These are phyloP conservation scores for Xylaria acuta DNA, from an alignment of 495 filamentous ascomycete species.

Conservation along the genomic window DNA sequence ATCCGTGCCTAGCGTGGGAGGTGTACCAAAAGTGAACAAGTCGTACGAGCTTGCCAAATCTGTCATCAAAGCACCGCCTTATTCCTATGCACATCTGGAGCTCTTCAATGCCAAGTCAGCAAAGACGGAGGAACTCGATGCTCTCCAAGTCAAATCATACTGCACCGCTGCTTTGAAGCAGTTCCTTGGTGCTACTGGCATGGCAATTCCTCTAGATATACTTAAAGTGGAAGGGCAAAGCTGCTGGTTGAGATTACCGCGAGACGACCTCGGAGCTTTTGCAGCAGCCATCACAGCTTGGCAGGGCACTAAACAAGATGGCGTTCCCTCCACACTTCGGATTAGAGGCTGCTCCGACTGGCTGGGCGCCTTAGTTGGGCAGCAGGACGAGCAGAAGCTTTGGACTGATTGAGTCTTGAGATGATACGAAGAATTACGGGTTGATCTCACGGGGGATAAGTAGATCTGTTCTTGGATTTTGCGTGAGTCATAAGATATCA, in stretches of 20 bases:
- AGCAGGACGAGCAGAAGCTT: conserved; percentile 43
- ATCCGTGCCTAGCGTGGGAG: conserved; percentile 21
- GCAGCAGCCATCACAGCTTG: conserved; percentile 70
- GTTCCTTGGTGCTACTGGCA: conserved; percentile 80
- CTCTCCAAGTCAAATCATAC: conserved; percentile 74
- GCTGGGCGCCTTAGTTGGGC: conserved; percentile 51
- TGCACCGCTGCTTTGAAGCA: conserved; percentile 76
- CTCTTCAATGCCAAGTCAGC: conserved; percentile 30
- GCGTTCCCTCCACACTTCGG: conserved; percentile 42
- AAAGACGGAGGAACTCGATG: conserved; percentile 60
- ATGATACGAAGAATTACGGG: conserved; percentile 1
- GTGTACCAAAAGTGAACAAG: conserved; percentile 33
- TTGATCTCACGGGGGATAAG: not conserved
- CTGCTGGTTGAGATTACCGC: conserved; percentile 78
- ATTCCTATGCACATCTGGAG: conserved; percentile 52
- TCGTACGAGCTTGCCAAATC: conserved; percentile 42
- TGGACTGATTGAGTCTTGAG: conserved; percentile 42
- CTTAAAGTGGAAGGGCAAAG: conserved; percentile 64
- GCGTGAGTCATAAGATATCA: conserved; percentile 1
- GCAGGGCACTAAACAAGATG: conserved; percentile 63
- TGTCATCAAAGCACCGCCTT: conserved; percentile 46
- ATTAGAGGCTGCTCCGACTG: conserved; percentile 53
- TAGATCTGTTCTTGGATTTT: not conserved
- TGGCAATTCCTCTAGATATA: conserved; percentile 81
- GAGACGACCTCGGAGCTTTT: conserved; percentile 65